Base-by-base conservation (phyloP, 371 early-diverging fungal species). In the Mortierella sp. region DNA sequence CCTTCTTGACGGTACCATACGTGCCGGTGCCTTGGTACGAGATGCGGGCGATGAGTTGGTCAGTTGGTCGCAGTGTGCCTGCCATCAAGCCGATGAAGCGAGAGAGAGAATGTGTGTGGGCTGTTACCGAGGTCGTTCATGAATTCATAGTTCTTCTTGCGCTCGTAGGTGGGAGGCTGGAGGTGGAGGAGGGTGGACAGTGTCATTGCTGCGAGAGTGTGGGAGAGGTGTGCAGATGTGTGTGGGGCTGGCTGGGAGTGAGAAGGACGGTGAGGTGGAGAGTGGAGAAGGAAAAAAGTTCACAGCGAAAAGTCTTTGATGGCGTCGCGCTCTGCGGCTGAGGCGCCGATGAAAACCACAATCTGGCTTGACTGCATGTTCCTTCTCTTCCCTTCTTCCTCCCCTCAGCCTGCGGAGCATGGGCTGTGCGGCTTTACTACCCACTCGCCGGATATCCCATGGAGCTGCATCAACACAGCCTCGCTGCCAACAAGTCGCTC, bases 1-100 rank as follows among this genome's bases (percentile, higher is more conserved):
- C 92, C 62, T 82, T 71, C 51, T 88, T 87, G 22, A 94, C 94
- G 7, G 81, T 85, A 17, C 92, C 94, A 79, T 88, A 94, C 1
- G 91, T 84, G 1, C 94, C 94, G 10, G 87, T 82, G 19, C 94
- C 91, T 88, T 31, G 9, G 22, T 37, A 19, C 12, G 10, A 37
- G 17, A 24, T 14, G 5, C n/a, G 19, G 28, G 25, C 28, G 19
- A 19, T 21, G 37, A 14, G 21, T 22, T 31, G 16, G n/a, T 51
- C 14, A 45, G 40, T 41, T 16, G 45, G 34, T 22, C 29, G 28
- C 44, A n/a, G 16, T 43, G 4, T 43, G 5, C 10, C 34, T 7
- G 46, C 25, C 46, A 25, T 16, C 10, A 5, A 10, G 22, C 7
- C 10, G 24, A 46, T 46, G 25, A 46, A 8, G 3, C 46, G 2